Evolutionary conservation across 306 rosid genomes (phyloP).

Genomic region (Luffa aegyptiaca): DNA sequence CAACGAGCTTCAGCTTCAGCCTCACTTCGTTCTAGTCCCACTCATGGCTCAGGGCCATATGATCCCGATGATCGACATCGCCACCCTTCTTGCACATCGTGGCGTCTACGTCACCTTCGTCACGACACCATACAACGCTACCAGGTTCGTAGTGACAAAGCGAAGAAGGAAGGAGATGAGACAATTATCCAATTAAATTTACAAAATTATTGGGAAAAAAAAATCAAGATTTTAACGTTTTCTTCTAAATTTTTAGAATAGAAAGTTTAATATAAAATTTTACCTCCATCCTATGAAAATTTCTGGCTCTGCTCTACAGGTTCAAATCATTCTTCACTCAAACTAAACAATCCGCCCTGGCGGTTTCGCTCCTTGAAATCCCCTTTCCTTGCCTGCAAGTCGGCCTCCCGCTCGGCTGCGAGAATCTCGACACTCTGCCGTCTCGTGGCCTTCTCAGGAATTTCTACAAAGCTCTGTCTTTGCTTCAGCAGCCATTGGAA

Average conservation of each 20-base stretch:
- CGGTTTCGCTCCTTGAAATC: constrained; percentile 33
- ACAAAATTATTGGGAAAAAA: too few species aligned
- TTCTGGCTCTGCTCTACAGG: background rate
- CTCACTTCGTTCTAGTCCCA: constrained; percentile 71
- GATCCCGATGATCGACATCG: constrained; percentile 90
- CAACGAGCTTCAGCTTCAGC: constrained; percentile 6
- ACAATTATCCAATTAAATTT: too few species aligned
- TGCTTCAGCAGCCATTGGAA: constrained; percentile 61
- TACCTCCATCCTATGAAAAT: too few species aligned
- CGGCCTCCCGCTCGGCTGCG: constrained; percentile 57
- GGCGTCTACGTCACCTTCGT: constrained; percentile 49
- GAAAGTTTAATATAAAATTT: too few species aligned
- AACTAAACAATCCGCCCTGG: constrained; percentile 29
- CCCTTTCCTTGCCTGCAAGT: constrained; percentile 55
- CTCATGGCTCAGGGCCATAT: constrained; percentile 88
- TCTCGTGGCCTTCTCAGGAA: constrained; percentile 39
- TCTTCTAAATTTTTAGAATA: too few species aligned
- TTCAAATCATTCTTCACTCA: constrained; percentile 29
- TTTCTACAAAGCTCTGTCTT: constrained; percentile 47
- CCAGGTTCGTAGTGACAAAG: background rate
- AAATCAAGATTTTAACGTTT: too few species aligned
- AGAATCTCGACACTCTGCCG: constrained; percentile 61
- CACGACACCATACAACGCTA: constrained; percentile 59
- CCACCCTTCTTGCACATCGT: constrained; percentile 40
- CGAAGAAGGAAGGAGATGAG: background rate